These are phyloP conservation scores for Hydnum rufescens DNA, from an alignment of 768 basidiomycete genomes.

Conservation along the genomic window DNA sequence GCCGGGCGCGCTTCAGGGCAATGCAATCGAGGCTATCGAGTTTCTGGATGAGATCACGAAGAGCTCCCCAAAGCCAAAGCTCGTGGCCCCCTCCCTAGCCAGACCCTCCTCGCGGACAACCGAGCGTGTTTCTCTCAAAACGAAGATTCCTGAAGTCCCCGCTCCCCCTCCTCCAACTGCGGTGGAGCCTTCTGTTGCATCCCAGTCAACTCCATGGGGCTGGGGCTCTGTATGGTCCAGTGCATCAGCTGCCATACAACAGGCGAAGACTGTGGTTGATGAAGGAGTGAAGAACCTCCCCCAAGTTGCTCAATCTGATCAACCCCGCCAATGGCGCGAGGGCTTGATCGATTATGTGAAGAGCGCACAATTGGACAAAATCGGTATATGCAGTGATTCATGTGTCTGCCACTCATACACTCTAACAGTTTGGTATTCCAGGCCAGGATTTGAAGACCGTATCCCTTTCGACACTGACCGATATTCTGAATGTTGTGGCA, in stretches of 20 bases:
- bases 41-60: constrained; percentile 92
- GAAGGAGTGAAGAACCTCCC: constrained; percentile 81
- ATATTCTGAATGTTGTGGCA: constrained; percentile 88
- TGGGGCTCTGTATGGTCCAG: constrained; percentile 56
- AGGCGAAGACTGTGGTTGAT: constrained; percentile 74
- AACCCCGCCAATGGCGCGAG: constrained; percentile 75
- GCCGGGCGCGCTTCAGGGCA: constrained; percentile 10
- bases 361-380: constrained; percentile 71
- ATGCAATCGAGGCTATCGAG: constrained; percentile 52
- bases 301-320: constrained; percentile 32
- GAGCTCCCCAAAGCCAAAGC: constrained; percentile 40
- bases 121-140: constrained; percentile 31
- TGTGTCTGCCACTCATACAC: too few species aligned
- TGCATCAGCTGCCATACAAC: constrained; percentile 70
- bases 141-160: constrained; percentile 20
- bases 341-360: constrained; percentile 77
- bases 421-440: constrained; percentile 17
- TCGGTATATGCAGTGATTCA: constrained; percentile 40
- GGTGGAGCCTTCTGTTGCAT: constrained; percentile 14
- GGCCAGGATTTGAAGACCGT: constrained; percentile 80
- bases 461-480: constrained; percentile 72
- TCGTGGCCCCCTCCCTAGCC: constrained; percentile 33
- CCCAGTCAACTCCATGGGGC: constrained; percentile 31
- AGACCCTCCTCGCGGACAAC: constrained; percentile 20
- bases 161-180: constrained; percentile 13